Evolutionary conservation across 495 filamentous ascomycete genomes (phyloP).

Genomic region (Aspergillus incahuasiensis): DNA sequence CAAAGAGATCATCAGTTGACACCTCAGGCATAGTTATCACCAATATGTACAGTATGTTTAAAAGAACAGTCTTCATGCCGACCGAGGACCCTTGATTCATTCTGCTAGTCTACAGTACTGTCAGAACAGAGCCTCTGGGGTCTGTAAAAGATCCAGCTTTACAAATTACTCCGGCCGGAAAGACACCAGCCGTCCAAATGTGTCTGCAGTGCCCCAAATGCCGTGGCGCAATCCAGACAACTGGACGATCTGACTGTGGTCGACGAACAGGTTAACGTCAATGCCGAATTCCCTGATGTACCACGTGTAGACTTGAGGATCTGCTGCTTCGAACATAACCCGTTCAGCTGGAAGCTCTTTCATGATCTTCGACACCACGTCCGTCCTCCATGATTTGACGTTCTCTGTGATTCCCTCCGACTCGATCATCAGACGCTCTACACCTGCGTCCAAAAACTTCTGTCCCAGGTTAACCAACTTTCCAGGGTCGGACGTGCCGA

Average conservation of each 20-base stretch:
- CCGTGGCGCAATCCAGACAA: slow-evolving; percentile 48
- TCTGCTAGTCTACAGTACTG: too few relatives aligned
- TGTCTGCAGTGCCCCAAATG: slow-evolving; percentile 55
- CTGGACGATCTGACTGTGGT: slow-evolving; percentile 59
- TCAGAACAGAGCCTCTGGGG: too few relatives aligned
- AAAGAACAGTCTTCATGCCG: too few relatives aligned
- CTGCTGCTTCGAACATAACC: slow-evolving; percentile 61
- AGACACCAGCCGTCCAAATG: slow-evolving; percentile 54
- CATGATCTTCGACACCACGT: slow-evolving; percentile 53
- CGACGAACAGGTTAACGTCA: slow-evolving; percentile 57
- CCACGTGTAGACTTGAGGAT: slow-evolving; percentile 56
- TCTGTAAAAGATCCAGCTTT: neutral
- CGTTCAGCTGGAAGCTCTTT: slow-evolving; percentile 49
- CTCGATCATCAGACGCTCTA: slow-evolving; percentile 58
- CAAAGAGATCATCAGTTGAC: neutral
- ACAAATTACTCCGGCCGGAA: slow-evolving; percentile 31
- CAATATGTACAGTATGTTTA: too few relatives aligned
- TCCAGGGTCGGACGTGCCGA: slow-evolving; percentile 49
- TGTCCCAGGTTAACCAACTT: slow-evolving; percentile 48
- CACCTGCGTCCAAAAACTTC: slow-evolving; percentile 50
- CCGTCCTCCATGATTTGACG: slow-evolving; percentile 51
- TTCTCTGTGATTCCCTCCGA: slow-evolving; percentile 62
- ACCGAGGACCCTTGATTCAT: too few relatives aligned
- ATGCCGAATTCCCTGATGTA: slow-evolving; percentile 56
- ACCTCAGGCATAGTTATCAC: neutral